phyloP scores from a whole-genome alignment of 2,329 filamentous ascomycete species.

The Penicillium sp. region DNA sequence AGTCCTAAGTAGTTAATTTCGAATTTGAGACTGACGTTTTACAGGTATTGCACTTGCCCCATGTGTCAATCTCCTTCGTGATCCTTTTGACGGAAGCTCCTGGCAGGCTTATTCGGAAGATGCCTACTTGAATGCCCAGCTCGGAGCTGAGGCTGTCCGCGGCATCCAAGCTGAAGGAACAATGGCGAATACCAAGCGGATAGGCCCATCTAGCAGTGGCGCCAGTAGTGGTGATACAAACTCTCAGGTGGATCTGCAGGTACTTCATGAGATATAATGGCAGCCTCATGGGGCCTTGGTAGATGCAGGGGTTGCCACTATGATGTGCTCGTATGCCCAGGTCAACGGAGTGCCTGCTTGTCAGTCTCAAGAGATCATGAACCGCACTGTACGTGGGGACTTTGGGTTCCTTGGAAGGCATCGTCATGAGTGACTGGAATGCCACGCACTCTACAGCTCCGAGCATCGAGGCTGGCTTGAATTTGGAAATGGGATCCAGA shows the following conservation, averaged over 20 bases:
- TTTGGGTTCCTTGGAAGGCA: neutral
- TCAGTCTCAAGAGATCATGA: neutral
- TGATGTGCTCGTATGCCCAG: neutral
- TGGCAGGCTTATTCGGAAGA: neutral
- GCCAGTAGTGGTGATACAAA: neutral
- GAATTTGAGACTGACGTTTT: neutral
- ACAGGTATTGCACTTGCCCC: neutral
- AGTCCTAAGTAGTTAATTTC: neutral
- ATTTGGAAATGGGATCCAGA: neutral
- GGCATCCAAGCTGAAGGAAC: neutral
- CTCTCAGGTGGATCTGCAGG: neutral
- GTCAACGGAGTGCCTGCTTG: neutral
- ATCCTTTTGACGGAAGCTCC: neutral
- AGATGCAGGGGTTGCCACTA: neutral
- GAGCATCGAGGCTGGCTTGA: neutral
- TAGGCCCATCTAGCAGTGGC: slow-evolving; percentile 1
- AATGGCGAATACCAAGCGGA: slow-evolving; percentile 5
- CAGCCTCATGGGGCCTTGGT: neutral
- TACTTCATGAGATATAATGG: neutral
- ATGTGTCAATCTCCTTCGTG: neutral
- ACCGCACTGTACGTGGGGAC: neutral
- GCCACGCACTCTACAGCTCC: neutral
- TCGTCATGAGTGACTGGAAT: neutral
- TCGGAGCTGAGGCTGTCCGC: neutral
- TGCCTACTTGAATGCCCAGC: neutral